Conservation (phyloP, 129 eudicot species). For the Pulicaria dysenterica region DNA sequence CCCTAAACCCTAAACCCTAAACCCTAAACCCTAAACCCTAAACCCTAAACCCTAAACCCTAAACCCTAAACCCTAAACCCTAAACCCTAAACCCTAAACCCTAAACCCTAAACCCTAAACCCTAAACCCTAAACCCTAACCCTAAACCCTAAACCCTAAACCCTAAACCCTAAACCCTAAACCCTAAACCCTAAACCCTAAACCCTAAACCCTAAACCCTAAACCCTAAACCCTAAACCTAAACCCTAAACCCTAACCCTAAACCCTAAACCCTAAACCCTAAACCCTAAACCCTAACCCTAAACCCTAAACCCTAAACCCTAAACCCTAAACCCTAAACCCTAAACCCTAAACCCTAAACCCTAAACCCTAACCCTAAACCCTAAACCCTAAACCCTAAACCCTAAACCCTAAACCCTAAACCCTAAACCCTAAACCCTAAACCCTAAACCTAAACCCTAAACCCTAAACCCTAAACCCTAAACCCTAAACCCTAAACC, state of each 20-base stretch:
- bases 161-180: not conserved
- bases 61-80: not conserved
- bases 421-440: not conserved
- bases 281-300: conserved; percentile 6
- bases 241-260: not conserved
- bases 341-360: conserved; percentile 9
- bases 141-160: conserved; percentile 13
- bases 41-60: conserved; percentile 4
- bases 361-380: conserved; percentile 10
- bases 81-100: not conserved
- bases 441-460: not conserved
- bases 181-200: not conserved
- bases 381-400: conserved; percentile 10
- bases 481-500: not conserved
- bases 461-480: not conserved
- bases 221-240: conserved; percentile 1
- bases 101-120: not conserved
- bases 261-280: conserved; percentile 12
- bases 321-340: not conserved
- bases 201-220: conserved; percentile 2
- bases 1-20: not conserved
- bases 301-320: conserved; percentile 8
- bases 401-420: not conserved
- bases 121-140: not conserved
- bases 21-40: not conserved